Base-by-base conservation (phyloP, 2,329 filamentous ascomycete species). In the Incumbomyces lentus region DNA sequence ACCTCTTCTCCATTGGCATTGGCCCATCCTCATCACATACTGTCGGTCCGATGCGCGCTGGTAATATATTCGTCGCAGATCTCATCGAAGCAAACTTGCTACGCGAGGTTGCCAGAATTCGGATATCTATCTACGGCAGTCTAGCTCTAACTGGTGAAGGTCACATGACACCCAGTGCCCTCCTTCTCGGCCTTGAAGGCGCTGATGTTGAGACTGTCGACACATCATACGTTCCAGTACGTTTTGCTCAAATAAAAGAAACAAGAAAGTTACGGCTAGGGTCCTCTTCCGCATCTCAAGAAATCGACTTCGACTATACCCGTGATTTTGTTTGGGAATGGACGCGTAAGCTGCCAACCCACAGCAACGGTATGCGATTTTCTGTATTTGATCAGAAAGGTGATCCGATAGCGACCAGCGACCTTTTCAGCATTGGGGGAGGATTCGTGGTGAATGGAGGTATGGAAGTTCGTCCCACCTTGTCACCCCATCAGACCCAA, bases 1-100 rank as follows among this genome's bases (percentile, higher is more conserved):
- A 54, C 40, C 52, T 54, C 18, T 54, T 54, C 45, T 54, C 52
- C n/a, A 49, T 54, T 16, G 52, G 52, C 17, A 54, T 54, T 31
- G 52, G 50, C 13, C 50, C 52, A 1, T 54, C 50, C 12, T 54
- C 52, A n/a, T 54, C 52, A 6, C 50, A 54, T 39, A 52, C 52
- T 7, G 52, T 54, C 31, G 52, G 52, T 17, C 50, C 52, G 18
- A 54, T 54, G 52, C 52, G 52, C 18, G 52, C 52, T 18, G 52
- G 52, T 22, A 52, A 50, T 30, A 54, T 54, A 41, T 54, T 54
- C 41, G 52, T 54, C 14, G 42, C 50, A 18, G 50, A 54, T 40
- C 48, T 54, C 18, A 36, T 48, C 18, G 48, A 54, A 37, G 48
- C 48, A 38, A 46, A 46, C 44, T 43, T 54, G 10, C 48, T 54